A percentile compares a stretch with the other conserved stretches of the same genome.
These are phyloP conservation scores for Chytriomyces hyalinus DNA, from an alignment of 192 early-diverging fungal genomes.

Conservation along the genomic window DNA sequence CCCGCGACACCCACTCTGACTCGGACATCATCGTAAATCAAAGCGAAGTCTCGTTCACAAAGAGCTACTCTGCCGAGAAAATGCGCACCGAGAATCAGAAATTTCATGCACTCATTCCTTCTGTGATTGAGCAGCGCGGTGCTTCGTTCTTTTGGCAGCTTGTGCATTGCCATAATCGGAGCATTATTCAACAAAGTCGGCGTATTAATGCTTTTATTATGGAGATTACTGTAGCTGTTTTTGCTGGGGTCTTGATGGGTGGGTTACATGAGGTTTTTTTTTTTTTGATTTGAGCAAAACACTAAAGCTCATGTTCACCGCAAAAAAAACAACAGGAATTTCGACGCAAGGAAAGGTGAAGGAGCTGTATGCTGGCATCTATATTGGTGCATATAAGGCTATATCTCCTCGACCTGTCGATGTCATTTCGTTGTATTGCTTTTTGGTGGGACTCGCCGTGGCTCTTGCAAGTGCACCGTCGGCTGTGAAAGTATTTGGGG, in stretches of 20 bases:
- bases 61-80: background rate
- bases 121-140: slow-evolving; percentile 36
- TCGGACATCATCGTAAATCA: background rate
- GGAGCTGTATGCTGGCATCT: slow-evolving; percentile 37
- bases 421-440: slow-evolving; percentile 30
- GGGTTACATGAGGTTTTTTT: background rate
- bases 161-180: slow-evolving; percentile 41
- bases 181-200: slow-evolving; percentile 46
- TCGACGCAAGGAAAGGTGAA: slow-evolving; percentile 31
- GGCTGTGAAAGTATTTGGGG: slow-evolving; percentile 57
- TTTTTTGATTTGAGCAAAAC: slow-evolving; percentile 8
- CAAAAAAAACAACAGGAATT: background rate
- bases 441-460: slow-evolving; percentile 41
- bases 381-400: slow-evolving; percentile 20
- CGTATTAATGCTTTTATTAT: slow-evolving; percentile 31
- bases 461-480: slow-evolving; percentile 50
- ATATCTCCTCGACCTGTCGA: slow-evolving; percentile 38
- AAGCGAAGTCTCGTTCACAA: background rate
- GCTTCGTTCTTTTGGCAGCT: slow-evolving; percentile 42
- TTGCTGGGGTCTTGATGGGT: slow-evolving; percentile 51
- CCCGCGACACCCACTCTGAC: background rate
- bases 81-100: slow-evolving; percentile 7
- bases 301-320: background rate
- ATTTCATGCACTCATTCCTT: slow-evolving; percentile 30
- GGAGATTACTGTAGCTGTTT: slow-evolving; percentile 51